phyloP scores from a whole-genome alignment of 768 basidiomycete genomes.

The Tulasnella sp. region DNA sequence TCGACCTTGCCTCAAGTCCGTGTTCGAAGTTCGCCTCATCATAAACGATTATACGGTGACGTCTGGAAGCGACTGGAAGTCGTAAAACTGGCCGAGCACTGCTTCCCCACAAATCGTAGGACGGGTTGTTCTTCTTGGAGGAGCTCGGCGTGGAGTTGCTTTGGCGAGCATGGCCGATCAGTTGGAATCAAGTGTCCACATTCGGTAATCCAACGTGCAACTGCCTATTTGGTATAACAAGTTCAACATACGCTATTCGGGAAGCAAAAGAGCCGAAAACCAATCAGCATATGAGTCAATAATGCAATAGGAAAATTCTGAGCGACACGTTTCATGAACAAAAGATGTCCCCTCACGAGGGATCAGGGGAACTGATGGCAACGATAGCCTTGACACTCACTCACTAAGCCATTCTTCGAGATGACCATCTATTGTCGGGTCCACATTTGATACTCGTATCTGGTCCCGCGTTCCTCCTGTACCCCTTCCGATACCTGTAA shows the following conservation, averaged over 20 bases:
- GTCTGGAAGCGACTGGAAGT: not conserved
- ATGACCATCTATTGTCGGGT: not conserved
- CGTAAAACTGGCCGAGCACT: not conserved
- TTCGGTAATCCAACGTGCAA: not conserved
- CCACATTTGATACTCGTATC: slow-evolving; percentile 98
- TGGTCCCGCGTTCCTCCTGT: slow-evolving; percentile 76
- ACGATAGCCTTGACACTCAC: slow-evolving; percentile 6
- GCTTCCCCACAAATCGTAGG: not conserved
- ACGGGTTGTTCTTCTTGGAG: not conserved
- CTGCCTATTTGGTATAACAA: slow-evolving; percentile 7
- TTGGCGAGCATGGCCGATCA: not conserved
- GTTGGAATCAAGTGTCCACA: not conserved
- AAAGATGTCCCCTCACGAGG: not conserved
- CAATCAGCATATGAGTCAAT: not conserved
- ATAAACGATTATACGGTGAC: not conserved
- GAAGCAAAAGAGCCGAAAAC: not conserved
- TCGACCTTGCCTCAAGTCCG: not conserved
- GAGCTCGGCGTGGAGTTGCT: not conserved
- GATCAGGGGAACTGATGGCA: not conserved
- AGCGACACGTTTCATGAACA: slow-evolving; percentile 7
- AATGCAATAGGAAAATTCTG: not conserved
- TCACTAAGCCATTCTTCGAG: not conserved
- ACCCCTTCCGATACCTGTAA: slow-evolving; percentile 71
- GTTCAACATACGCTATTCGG: slow-evolving; percentile 1
- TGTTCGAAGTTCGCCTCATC: not conserved